Evolutionary conservation across 495 filamentous ascomycete genomes (phyloP).

Genomic region (Neurospora terricola): DNA sequence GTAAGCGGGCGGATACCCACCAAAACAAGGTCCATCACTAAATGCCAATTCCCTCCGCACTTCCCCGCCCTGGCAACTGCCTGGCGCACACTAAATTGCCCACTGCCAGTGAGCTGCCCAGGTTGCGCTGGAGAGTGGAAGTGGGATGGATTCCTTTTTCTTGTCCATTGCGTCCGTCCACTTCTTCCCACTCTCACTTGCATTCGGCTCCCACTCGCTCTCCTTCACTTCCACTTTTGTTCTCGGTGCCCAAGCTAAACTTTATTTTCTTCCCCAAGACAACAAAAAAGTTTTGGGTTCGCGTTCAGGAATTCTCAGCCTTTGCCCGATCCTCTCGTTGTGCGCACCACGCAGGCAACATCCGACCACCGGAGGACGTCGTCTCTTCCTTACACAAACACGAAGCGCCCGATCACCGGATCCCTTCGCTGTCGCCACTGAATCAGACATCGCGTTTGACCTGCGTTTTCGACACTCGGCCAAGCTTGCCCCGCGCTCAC

Average conservation of each 20-base stretch:
- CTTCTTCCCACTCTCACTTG: not conserved
- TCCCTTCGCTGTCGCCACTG: not conserved
- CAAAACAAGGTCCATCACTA: not conserved
- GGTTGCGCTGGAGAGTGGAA: not conserved
- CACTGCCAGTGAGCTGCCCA: not conserved
- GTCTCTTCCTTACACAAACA: not conserved
- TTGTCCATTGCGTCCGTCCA: not conserved
- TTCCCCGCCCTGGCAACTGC: not conserved
- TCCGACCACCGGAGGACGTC: not conserved
- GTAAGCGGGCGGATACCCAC: conserved; percentile 12
- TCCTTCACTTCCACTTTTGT: not conserved
- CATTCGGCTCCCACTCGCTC: not conserved
- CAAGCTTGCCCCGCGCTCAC: not conserved
- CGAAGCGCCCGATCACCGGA: not conserved
- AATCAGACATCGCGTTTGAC: not conserved
- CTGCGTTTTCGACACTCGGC: not conserved
- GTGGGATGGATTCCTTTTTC: not conserved
- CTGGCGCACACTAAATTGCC: not conserved
- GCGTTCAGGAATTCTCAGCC: not conserved
- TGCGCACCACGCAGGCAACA: not conserved
- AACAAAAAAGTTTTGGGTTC: not conserved
- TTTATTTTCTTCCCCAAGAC: not conserved
- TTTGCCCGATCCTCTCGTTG: not conserved
- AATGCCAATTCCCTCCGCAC: not conserved
- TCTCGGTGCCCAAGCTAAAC: not conserved